These are phyloP conservation scores for Lepidium africanum DNA, from an alignment of 345 rosid species.

Conservation along the genomic window DNA sequence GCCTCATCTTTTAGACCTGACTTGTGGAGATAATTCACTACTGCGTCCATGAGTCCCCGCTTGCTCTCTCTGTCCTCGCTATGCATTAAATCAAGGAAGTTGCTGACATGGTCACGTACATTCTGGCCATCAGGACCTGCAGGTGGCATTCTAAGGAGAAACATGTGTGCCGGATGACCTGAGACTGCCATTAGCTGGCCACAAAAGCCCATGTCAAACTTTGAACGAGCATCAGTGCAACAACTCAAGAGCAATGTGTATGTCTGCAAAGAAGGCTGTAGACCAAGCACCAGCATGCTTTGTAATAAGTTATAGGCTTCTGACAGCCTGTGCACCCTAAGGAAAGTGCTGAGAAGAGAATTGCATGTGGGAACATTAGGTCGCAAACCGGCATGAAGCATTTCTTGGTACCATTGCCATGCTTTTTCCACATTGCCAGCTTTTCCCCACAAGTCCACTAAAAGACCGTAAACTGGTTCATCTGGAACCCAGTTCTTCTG, in stretches of 20 bases:
- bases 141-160: constrained; percentile 72
- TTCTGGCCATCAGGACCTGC: constrained; percentile 93
- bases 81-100: constrained; percentile 83
- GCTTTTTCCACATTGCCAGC: constrained; percentile 83
- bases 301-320: constrained; percentile 80
- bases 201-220: constrained; percentile 67
- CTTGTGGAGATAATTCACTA: constrained; percentile 90
- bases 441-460: constrained; percentile 96
- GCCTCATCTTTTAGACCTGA: constrained; percentile 97
- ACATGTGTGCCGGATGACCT: constrained; percentile 84
- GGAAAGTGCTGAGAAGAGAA: constrained; percentile 85
- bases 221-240: constrained; percentile 76
- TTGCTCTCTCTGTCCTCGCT: constrained; percentile 99
- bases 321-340: constrained; percentile 52
- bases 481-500: constrained; percentile 84
- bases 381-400: constrained; percentile 70
- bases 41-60: constrained; percentile 88
- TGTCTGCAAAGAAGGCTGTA: constrained; percentile 72
- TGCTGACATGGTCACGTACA: constrained; percentile 68
- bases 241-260: constrained; percentile 85
- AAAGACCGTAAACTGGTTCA: constrained; percentile 91
- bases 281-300: constrained; percentile 63
- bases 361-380: constrained; percentile 97
- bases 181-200: constrained; percentile 77
- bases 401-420: constrained; percentile 82